phyloP scores from a whole-genome alignment of 176 grass and related monocot species.

The Alopecurus myosuroides region DNA sequence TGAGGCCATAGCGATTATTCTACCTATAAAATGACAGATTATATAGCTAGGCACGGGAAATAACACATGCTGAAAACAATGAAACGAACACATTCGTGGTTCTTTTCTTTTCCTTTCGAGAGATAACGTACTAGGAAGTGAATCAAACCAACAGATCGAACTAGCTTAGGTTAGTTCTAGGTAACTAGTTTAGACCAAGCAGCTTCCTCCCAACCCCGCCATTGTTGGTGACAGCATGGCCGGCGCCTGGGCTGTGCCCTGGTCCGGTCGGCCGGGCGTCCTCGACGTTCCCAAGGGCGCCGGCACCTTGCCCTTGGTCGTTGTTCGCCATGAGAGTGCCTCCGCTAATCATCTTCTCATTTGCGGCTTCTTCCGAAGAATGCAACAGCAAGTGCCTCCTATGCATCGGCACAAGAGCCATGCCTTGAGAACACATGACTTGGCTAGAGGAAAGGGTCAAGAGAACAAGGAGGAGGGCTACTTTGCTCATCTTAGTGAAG shows the following conservation, averaged over 20 bases:
- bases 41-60: neutral
- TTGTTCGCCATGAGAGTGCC: neutral
- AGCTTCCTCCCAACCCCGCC: conserved; percentile 27
- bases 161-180: neutral
- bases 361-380: neutral
- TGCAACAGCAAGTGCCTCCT: neutral
- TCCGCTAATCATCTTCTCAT: neutral
- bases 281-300: neutral
- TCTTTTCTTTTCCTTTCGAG: neutral
- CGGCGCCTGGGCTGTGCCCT: conserved; percentile 27
- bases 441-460: conserved; percentile 9
- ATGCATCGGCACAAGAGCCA: neutral
- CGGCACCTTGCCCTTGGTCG: neutral
- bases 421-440: neutral
- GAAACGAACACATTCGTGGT: neutral
- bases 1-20: neutral
- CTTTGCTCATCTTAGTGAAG: conserved; percentile 20
- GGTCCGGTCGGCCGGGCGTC: conserved; percentile 22
- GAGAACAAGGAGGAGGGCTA: neutral
- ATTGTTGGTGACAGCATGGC: conserved; percentile 23
- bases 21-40: neutral
- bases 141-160: neutral
- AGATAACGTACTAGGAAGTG: neutral
- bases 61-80: neutral
- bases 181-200: conserved; percentile 10